Evolutionary conservation across 371 early-diverging fungal species (phyloP), one percentile per base, ranked within the genome.

Genomic region (Syncephalis fuscata): DNA sequence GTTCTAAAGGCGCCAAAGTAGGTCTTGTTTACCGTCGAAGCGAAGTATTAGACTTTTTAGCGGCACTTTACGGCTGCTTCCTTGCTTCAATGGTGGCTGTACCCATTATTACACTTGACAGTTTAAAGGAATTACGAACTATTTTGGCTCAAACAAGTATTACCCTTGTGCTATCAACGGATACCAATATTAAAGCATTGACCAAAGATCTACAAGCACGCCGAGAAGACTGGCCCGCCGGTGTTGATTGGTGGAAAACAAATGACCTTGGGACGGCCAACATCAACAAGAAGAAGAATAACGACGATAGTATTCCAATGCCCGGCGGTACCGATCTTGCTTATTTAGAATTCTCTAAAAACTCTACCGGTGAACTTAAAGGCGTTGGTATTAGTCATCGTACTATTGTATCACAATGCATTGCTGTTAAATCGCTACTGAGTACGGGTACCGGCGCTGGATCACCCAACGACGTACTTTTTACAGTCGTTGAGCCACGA

Each of bases 341-440:
- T 2, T 88, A 87, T 52, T 72, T 90, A 36, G 88, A 87, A 59
- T 88, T 80, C 52, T 75, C 78, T 46, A 88, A 87, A 50, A 80
- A 81, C 48, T 73, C 75, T 9, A 77, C 74, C 48, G 87, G 89
- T 32, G 84, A 84, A 59, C 66, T 87, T 5, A 87, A 88, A 59
- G 91, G 88, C 39, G 82, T 87, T 3, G 74, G 74, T 11, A 63
- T 90, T 24, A 76, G 80, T 26, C 89, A 90, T 55, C 65, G 74
- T 14, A 77, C 82, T 3, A 67, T 90, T 27, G 71, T 88, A 61
- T 63, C 75, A 24, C 84, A 83, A 50, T 82, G 88, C 48, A 58
- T 55, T 1, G 59, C 57, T 36, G 58, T 67, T 48, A 58, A 61
- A 26, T 63, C 54, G 40, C 53, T 54, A 2, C 51, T 67, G n/a